Percentiles rank a stretch among this genome's conserved stretches.
phyloP scores from a whole-genome alignment of 352 stramenopile species.

The Paralagenidium karlingii region DNA sequence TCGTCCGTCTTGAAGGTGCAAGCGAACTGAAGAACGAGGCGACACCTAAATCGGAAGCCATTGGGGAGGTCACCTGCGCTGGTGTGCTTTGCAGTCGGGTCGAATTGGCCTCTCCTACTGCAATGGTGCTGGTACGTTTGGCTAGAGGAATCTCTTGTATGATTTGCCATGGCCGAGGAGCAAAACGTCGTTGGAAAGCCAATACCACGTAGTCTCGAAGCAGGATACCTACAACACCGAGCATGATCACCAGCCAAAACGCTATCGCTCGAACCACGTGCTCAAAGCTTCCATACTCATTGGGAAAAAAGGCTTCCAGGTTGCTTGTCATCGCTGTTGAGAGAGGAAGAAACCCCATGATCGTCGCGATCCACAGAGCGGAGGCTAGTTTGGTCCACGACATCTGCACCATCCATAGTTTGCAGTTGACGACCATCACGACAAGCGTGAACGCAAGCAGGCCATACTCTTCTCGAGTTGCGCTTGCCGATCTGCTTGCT shows the following conservation, averaged over 20 bases:
- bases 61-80: too few species aligned
- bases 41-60: too few species aligned
- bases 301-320: slow-evolving; percentile 42
- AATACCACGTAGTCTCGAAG: slow-evolving; percentile 61
- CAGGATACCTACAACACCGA: slow-evolving; percentile 35
- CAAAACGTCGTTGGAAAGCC: slow-evolving; percentile 59
- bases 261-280: slow-evolving; percentile 48
- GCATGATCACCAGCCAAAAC: slow-evolving; percentile 65
- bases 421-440: slow-evolving; percentile 90
- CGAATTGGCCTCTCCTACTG: too few species aligned
- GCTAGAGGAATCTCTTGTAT: too few species aligned
- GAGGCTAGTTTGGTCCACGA: slow-evolving; percentile 44
- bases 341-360: slow-evolving; percentile 50
- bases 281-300: slow-evolving; percentile 61
- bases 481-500: too few species aligned
- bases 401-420: slow-evolving; percentile 79
- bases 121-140: too few species aligned
- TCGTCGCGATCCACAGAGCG: slow-evolving; percentile 38
- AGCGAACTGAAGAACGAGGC: too few species aligned
- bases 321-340: slow-evolving; percentile 51
- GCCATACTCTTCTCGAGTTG: too few species aligned
- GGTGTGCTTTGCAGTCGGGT: too few species aligned
- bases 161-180: slow-evolving; percentile 65
- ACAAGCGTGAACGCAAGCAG: slow-evolving; percentile 89
- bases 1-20: too few species aligned